Base-by-base conservation (phyloP, 2,329 filamentous ascomycete genomes). In the Rasamsonia emersonii region DNA sequence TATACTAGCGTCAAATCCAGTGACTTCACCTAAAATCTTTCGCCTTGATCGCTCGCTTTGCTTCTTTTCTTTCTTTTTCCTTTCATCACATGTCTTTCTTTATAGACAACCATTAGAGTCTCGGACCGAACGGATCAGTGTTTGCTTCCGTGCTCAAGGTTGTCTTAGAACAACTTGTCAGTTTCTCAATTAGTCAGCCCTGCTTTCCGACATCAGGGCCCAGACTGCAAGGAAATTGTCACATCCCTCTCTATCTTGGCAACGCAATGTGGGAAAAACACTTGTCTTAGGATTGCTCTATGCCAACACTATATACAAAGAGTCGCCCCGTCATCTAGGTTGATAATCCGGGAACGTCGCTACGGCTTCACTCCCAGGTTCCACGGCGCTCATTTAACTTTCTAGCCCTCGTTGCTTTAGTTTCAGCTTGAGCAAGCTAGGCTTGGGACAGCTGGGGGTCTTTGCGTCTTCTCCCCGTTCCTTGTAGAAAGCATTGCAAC, bases 21-120 rank as follows among this genome's bases (percentile, higher is more conserved):
- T 40, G 27, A 48, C 49, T 30, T 44, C 42, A 26, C 35, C 40
- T 34, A 52, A 49, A 49, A 54, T 40, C 46, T 44, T 43, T 43
- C 42, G 42, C 37, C 40, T 38, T 41, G 41, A 42, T 36, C n/a
- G n/a, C 40, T 45, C 37, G 41, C 46, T 45, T 47, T 46, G 40
- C 45, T 59, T 59, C 59, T 62, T 48, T 44, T 46, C 53, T 55
- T 60, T 61, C 58, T 68, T 61, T 65, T 59, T 69, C 68, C 59
- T 58, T 61, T 61, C 56, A 52, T 54, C 59, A 61, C 65, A 71
- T 71, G 68, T 72, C 66, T 57, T 23, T 23, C n/a, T n/a, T n/a
- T 58, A 64, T 71, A 89, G 86, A 80, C 82, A 80, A 77, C 83
- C 84, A 83, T 89, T 96, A 96, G 91, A 98, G 91, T 98, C 91